Percentiles rank a stretch among this genome's conserved stretches.
These are phyloP conservation scores for Papiliotrema laurentii DNA, from an alignment of 1,284 basidiomycete genomes.

Conservation along the genomic window DNA sequence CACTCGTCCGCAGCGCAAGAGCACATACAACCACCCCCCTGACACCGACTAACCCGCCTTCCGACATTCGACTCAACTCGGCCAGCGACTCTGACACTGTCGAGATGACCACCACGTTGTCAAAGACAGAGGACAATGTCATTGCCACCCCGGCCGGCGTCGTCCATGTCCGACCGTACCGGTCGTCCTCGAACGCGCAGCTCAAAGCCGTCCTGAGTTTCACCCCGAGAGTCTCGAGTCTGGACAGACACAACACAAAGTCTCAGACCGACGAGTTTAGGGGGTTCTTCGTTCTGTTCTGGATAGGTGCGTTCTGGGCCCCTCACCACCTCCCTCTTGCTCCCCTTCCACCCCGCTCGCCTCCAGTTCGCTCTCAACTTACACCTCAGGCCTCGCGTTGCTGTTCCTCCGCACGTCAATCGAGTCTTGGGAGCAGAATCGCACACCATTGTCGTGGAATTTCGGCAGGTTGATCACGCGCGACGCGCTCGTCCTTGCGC, in stretches of 20 bases:
- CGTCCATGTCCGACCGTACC: slow-evolving; percentile 40
- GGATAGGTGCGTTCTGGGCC: slow-evolving; percentile 50
- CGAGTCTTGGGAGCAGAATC: slow-evolving; percentile 66
- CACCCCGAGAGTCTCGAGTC: slow-evolving; percentile 72
- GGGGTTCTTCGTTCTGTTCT: slow-evolving; percentile 91
- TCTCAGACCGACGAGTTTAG: slow-evolving; percentile 79
- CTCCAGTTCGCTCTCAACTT: too few relatives aligned
- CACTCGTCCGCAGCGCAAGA: background rate
- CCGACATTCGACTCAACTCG: background rate
- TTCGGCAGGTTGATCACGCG: slow-evolving; percentile 86
- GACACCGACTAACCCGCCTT: background rate
- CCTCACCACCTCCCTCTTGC: background rate
- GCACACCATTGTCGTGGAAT: slow-evolving; percentile 69
- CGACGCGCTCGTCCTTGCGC: slow-evolving; percentile 74
- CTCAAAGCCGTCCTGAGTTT: slow-evolving; percentile 68
- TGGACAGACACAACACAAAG: slow-evolving; percentile 72
- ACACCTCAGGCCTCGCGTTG: slow-evolving; percentile 68
- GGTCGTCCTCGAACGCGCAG: slow-evolving; percentile 38
- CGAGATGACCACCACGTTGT: slow-evolving; percentile 32
- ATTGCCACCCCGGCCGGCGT: slow-evolving; percentile 38
- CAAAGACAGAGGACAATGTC: slow-evolving; percentile 22
- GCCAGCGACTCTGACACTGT: slow-evolving; percentile 1
- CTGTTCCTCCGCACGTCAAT: slow-evolving; percentile 73
- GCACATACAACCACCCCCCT: background rate
- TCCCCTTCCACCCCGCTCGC: too few relatives aligned